Evolutionary conservation across 805 yeast species (phyloP), one percentile per base, ranked within the genome.

Genomic region (Hermanozyma aechmeae): DNA sequence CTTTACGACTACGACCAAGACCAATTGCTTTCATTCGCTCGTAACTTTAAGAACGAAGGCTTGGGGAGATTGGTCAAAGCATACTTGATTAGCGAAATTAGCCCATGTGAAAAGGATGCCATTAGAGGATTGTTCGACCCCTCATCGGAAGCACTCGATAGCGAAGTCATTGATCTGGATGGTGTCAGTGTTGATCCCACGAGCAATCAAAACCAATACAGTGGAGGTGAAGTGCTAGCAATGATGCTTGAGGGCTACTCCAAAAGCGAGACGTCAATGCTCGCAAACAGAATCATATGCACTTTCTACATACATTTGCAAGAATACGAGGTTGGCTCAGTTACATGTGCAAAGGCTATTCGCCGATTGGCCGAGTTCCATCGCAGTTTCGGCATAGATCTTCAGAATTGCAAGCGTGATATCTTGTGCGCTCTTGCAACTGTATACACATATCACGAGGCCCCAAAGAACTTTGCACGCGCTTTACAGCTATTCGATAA

Each of bases 391-490:
- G 76, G 78, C 0, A 56, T 68, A 6, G 46, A 52, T 7, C 58
- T 83, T 23, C 48, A 50, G 1, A 56, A 73, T 37, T 64, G 86
- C 2, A 72, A 65, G 39, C 65, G 65, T 29, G 80, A 76, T 29
- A 55, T 83, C 14, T 61, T 79, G 6, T 66, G 85, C 21, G 63
- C 72, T 15, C 61, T 83, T 31, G 97, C 92, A 0, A 70, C 76
- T 1, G 68, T 80, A 1, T 83, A 86, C 46, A 82, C 94, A 0
- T 79, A 83, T 46, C 71, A 77, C 45, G 95, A 89, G 50, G 81
- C 96, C 0, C 98, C 97, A 8, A 85, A 85, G 51, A 82, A 89
- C 53, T 84, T 73, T 45, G 63, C 71, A 2, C 64, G 77, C 15
- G 97, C 98, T 0, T 47, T 79, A 16, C 73, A 72, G 27, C 51